Base-by-base conservation (phyloP, 768 basidiomycete genomes). In the Grammothele lineata region DNA sequence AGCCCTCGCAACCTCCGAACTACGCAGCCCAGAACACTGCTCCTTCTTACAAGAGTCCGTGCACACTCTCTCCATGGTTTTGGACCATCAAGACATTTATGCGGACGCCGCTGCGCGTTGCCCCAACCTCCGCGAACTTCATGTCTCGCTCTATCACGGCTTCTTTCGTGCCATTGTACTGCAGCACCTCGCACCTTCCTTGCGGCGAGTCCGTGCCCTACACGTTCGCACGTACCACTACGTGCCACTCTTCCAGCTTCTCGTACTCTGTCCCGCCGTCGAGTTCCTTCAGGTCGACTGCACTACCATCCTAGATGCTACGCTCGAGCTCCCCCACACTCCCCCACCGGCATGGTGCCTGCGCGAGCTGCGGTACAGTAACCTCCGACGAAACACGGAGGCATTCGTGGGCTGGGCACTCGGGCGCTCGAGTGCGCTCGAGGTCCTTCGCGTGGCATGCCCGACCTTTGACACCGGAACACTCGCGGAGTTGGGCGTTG, bases 241-340 rank as follows among this genome's bases (percentile, higher is more conserved):
- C 41, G 18, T 36, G 15, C 42, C 48, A 23, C 48, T 49, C 41
- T 49, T 39, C 42, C 48, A 49, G 41, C 48, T 49, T 6, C 48
- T 49, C 21, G 19, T 27, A 8, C 37, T 43, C 3, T 32, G 39
- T 42, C 41, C 36, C 18, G 33, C 30, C 32, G 23, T 43, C 25
- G 41, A 49, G 37, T 49, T 32, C 42, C 41, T 49, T 37, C 41
- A 49, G 41, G 30, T 49, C n/a, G 48, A 49, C 48, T 43, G 41
- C 37, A 33, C 9, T 32, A 24, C 26, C n/a, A 22, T 34, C 3
- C 15, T 2, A 15, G 42, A 27, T 7, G 36, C 37, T 12, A 17
- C 32, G 14, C 35, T 34, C 8, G 18, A 34, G 11, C 35, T 41
- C 19, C 35, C 27, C 15, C 27, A 21, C 9, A 9, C 21, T 8